Base-by-base conservation (phyloP, 495 filamentous ascomycete species). In the Hypoxylon cercidicola region DNA sequence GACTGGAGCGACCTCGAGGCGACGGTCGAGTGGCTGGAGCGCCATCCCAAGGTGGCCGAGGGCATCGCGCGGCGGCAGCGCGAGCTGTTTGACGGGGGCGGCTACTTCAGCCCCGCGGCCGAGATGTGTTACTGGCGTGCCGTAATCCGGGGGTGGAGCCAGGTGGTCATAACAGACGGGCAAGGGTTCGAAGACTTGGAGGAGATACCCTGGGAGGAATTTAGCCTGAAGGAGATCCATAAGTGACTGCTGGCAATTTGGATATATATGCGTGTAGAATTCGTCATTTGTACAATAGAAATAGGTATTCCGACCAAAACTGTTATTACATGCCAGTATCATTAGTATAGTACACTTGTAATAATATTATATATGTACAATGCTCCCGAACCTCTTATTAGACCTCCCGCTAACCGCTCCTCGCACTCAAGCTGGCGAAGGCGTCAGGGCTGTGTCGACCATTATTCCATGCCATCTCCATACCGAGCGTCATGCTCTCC, bases 371-470 rank as follows among this genome's bases (percentile, higher is more conserved):
- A 48, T 62, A 60, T 64, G 43, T 39, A 68, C 49, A 34, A 39
- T 39, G 35, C 35, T n/a, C n/a, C n/a, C n/a, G n/a, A n/a, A n/a
- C 35, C 35, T 39, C 21, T 19, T 23, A 32, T 41, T 25, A 41
- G 16, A 10, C 46, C 9, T 50, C 40, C 50, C 19, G 37, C 34
- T 62, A 68, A 49, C 68, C 58, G 57, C 64, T 73, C 61, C 80
- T 75, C 35, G 92, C 88, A 73, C 93, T 97, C 72, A 99, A 79
- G 68, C 90, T 93, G n/a, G 93, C 89, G 84, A 98, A 99, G 28
- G 95, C 94, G 79, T 99, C 95, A 15, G 95, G 95, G 68, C 93
- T 97, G 75, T 97, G 93, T 43, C 94, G 83, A 8, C 94, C 93
- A 62, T 85, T 86, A 37, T 84, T 88, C 79, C 81, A 83, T 82